Evolutionary conservation across 108 stramenopile genomes (phyloP), one percentile per base, ranked within the genome.

Genomic region (Epithemia pelagica): DNA sequence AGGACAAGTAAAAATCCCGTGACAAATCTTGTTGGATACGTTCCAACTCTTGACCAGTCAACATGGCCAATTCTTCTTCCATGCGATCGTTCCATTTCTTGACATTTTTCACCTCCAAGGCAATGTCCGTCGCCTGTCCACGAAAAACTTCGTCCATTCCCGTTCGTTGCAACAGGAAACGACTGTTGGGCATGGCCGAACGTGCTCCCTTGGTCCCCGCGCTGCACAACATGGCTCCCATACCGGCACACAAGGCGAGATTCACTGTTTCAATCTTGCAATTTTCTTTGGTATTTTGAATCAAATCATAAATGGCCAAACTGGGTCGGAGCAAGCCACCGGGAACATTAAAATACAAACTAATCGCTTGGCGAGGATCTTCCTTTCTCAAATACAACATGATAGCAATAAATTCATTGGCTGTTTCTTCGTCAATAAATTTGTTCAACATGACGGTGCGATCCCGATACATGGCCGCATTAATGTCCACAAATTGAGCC

Each of bases 1-100:
- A 76, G 28, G 76, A 79, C 51, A 98, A 76, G 74, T 98, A 98
- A 83, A 98, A 98, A 73, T 96, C 96, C 19, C 97, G 81, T 61
- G 78, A 72, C 69, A 96, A 66, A 76, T 98, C 96, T 29, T 84
- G 56, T 33, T 85, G 77, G 65, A 96, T 87, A 28, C 75, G 80
- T 22, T 81, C 85, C 28, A 77, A 1, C 5, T 83, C 62, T 54
- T 95, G 95, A 37, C 95, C 95, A 21, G 94, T 96, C 69, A 96
- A 69, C 57, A 69, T 72, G 52, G 82, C 46, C 27, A 98, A 72
- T 65, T 88, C 92, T 0, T 58, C 37, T 46, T 88, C 85, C 63
- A 89, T 72, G 18, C 81, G 80, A 53, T 86, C 75, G 73, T 96
- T 96, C 69, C 72, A 85, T 52, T 83, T 71, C 58, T 88, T 85